Evolutionary conservation across 2,329 filamentous ascomycete genomes (phyloP).

Genomic region (Coniella vitis): DNA sequence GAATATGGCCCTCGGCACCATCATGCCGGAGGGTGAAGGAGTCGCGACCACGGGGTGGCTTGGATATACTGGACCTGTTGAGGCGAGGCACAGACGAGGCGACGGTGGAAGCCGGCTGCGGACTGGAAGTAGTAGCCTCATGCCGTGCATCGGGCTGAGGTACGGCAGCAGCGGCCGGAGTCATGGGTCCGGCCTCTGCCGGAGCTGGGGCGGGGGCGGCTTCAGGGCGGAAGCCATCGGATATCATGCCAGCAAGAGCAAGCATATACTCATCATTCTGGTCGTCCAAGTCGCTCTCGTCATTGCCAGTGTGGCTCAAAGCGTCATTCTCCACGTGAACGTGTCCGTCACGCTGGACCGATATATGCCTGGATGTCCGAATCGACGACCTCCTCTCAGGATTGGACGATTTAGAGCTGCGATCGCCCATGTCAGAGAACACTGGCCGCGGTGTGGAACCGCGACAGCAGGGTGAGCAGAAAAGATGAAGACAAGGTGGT

Average conservation of each 20-base stretch:
- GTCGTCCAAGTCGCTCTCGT: background rate
- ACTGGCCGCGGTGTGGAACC: slow-evolving; percentile 1
- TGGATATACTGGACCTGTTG: slow-evolving; percentile 50
- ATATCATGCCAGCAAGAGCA: slow-evolving; percentile 12
- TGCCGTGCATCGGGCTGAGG: background rate
- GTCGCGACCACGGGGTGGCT: slow-evolving; percentile 42
- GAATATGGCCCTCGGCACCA: slow-evolving; percentile 31
- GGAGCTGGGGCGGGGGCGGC: background rate
- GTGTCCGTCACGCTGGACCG: slow-evolving; percentile 5
- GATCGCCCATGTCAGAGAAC: slow-evolving; percentile 8
- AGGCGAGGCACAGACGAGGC: slow-evolving; percentile 3
- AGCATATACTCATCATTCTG: slow-evolving; percentile 15
- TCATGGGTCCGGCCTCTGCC: background rate
- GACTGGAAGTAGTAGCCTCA: background rate
- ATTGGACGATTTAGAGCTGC: slow-evolving; percentile 9
- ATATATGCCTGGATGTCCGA: slow-evolving; percentile 11
- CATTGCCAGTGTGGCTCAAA: background rate
- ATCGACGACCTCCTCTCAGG: slow-evolving; percentile 15
- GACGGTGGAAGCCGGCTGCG: background rate
- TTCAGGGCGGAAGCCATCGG: slow-evolving; percentile 13
- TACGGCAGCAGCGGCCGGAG: background rate
- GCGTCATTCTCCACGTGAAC: background rate
- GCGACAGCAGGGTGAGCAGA: background rate
- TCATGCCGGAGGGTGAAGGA: slow-evolving; percentile 47
- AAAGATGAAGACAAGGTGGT: background rate